phyloP scores from a whole-genome alignment of 495 filamentous ascomycete species.

The Daldinia concentrica region DNA sequence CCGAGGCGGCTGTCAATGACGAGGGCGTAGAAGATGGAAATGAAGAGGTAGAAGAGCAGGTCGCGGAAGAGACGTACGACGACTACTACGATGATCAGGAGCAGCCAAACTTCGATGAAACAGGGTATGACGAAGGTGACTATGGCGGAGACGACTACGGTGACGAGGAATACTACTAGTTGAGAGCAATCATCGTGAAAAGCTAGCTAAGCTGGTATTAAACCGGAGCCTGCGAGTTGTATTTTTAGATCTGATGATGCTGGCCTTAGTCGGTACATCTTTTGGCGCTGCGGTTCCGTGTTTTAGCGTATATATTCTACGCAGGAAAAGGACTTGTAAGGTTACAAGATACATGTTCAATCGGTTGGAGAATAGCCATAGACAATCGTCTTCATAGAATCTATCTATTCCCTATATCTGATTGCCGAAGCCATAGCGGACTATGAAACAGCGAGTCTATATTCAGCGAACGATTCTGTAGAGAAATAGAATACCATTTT shows the following conservation, averaged over 20 bases:
- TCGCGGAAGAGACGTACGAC: conserved; percentile 38
- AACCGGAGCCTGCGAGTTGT: neutral
- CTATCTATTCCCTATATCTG: neutral
- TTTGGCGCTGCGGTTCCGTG: neutral
- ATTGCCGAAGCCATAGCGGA: neutral
- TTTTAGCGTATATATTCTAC: neutral
- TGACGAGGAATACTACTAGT: conserved; percentile 37
- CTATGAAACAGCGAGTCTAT: neutral
- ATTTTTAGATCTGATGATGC: neutral
- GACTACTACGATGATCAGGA: conserved; percentile 42
- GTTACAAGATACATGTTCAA: neutral
- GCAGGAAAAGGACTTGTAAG: neutral
- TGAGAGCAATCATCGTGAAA: neutral
- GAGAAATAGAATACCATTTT: too few species aligned
- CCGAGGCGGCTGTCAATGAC: conserved; percentile 18
- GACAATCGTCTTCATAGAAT: conserved; percentile 4
- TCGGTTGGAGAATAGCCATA: neutral
- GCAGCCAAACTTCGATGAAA: conserved; percentile 18
- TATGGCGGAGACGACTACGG: conserved; percentile 47
- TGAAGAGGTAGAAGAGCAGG: conserved; percentile 38
- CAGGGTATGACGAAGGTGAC: conserved; percentile 44
- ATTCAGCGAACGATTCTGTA: neutral
- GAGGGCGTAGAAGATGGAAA: conserved; percentile 34
- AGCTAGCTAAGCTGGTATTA: neutral
- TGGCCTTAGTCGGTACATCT: neutral